Percentiles rank a stretch among this genome's conserved stretches.
phyloP scores from a whole-genome alignment of 352 stramenopile species.

The Pythium sukuiense region DNA sequence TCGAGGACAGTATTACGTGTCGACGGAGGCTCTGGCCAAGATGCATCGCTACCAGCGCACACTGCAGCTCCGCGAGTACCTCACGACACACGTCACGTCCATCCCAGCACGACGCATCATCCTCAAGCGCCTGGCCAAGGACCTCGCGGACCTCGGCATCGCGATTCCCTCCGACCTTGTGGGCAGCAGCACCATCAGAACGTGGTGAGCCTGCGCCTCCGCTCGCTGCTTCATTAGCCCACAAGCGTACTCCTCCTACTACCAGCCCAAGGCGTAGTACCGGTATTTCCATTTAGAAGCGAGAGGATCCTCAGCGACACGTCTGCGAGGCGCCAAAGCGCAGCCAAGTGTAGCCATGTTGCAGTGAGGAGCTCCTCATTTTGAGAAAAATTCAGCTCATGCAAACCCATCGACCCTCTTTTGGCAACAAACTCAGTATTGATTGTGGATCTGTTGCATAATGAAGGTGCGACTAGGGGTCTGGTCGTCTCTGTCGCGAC shows the following conservation, averaged over 20 bases:
- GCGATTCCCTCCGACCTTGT: neutral
- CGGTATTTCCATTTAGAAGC: neutral
- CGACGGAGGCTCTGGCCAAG: neutral
- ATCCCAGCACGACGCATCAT: neutral
- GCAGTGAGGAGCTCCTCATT: neutral
- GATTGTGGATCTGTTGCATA: neutral
- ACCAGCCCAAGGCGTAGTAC: neutral
- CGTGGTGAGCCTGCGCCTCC: neutral
- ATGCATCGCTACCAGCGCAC: slow-evolving; percentile 13
- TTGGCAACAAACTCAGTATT: neutral
- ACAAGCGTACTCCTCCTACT: neutral
- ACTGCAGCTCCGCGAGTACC: slow-evolving; percentile 8
- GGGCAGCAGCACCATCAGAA: neutral
- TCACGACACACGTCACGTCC: neutral
- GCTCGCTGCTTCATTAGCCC: neutral
- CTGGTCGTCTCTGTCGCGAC: neutral
- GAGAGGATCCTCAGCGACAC: neutral
- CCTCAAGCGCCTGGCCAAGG: neutral
- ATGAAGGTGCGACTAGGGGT: neutral
- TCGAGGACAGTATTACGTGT: slow-evolving; percentile 8
- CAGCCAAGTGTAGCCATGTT: neutral
- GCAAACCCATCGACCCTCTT: neutral
- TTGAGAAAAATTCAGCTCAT: slow-evolving; percentile 2
- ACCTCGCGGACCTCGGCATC: neutral
- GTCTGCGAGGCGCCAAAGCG: no score